Percentiles rank a stretch among this genome's conserved stretches.
Evolutionary conservation across 805 yeast species (phyloP).

Genomic region (Saitoella complicata): DNA sequence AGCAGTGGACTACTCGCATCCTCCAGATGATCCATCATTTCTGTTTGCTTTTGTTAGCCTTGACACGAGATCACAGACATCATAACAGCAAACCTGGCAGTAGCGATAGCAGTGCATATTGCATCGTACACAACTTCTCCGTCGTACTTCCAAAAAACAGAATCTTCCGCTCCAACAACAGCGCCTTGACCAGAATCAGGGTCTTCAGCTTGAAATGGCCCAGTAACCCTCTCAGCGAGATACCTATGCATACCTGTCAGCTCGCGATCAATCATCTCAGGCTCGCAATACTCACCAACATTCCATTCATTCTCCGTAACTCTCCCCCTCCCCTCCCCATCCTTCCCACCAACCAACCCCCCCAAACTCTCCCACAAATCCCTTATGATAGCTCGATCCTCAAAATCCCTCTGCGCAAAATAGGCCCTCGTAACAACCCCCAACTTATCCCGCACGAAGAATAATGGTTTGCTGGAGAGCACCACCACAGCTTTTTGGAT

Average conservation of each 20-base stretch:
- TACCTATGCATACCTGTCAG: too few relatives aligned
- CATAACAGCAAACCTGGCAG: conserved; percentile 39
- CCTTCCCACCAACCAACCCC: too few relatives aligned
- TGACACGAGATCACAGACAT: not conserved
- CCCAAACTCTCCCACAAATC: not conserved
- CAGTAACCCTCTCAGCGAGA: conserved; percentile 51
- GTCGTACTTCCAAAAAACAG: conserved; percentile 67
- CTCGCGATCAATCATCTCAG: too few relatives aligned
- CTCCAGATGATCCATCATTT: conserved; percentile 47
- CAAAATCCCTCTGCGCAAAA: conserved; percentile 65
- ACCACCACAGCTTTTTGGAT: conserved; percentile 87
- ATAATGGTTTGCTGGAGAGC: conserved; percentile 68
- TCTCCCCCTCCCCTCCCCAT: too few relatives aligned
- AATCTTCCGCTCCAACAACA: conserved; percentile 58
- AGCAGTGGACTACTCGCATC: conserved; percentile 69
- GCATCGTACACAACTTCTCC: conserved; percentile 64
- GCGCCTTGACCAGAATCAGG: conserved; percentile 55
- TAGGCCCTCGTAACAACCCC: conserved; percentile 77
- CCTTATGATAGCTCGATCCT: conserved; percentile 50
- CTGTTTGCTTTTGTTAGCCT: not conserved
- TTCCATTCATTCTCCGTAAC: too few relatives aligned
- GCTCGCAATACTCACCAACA: conserved; percentile 30
- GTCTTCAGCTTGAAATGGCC: conserved; percentile 41
- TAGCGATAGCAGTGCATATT: conserved; percentile 66
- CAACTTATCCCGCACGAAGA: conserved; percentile 73